Evolutionary conservation across 2,329 filamentous ascomycete genomes (phyloP), one percentile per base, ranked within the genome.

Genomic region (Xylariaceae sp.): DNA sequence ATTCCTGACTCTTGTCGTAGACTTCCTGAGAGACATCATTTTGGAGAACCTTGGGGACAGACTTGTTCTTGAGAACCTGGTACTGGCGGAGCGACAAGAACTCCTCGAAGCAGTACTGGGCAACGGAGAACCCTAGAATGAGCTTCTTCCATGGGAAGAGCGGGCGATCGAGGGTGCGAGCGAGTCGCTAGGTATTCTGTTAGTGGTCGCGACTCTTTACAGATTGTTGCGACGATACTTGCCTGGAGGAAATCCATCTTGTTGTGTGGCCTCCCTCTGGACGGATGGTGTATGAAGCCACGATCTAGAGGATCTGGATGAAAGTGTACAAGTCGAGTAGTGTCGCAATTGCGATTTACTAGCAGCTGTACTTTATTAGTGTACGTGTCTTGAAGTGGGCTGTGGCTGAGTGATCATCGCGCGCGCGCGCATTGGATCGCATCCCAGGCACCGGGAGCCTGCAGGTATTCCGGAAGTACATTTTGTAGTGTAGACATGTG

Each of bases 121-220:
- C 91, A 69, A 97, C 74, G 35, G 92, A 96, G 79, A 99, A 99
- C 70, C 92, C 90, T 68, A 97, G 84, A 70, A 99, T 92, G 69
- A 99, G 86, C 74, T 86, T 89, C 85, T 97, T 99, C 94, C 94
- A 99, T 57, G 94, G 93, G 79, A 97, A 96, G 72, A 90, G 81
- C 60, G 93, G 92, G 72, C 90, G 86, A 80, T 99, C 94, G 70
- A 97, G 88, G 75, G 89, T 87, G 75, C 85, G 85, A 72, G 91
- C 90, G 68, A 97, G 86, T 79, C 83, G 83, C 84, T 88, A 71
- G 61, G 57, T 52, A 66, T 64, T 64, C 62, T 58, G 48, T 52
- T n/a, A 55, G 51, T 70, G 17, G 13, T 48, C 13, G 10, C 35
- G 4, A 17, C 4, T 11, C 30, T 11, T n/a, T 15, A 15, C 7